Evolutionary conservation across 1,284 basidiomycete genomes (phyloP).

Genomic region (Cutaneotrichosporon sp.): DNA sequence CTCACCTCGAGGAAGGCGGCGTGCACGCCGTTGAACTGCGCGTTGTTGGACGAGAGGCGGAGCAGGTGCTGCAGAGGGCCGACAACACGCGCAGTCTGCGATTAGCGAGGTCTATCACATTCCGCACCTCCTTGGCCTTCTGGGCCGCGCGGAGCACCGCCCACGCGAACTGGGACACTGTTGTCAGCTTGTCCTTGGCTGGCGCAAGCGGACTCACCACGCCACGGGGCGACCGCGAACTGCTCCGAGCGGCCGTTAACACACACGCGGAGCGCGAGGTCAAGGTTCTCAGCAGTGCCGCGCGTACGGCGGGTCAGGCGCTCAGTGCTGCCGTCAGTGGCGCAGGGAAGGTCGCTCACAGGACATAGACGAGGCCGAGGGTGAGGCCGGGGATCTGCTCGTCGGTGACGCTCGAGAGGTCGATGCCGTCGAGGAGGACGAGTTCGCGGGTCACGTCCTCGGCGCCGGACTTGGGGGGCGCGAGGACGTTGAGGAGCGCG

Average conservation of each 20-base stretch:
- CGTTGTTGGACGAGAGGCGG: neutral
- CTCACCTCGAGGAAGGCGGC: constrained; percentile 44
- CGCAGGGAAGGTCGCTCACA: constrained; percentile 32
- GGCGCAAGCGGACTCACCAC: neutral
- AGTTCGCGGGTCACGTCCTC: neutral
- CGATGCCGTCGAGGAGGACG: constrained; percentile 6
- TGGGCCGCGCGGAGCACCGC: constrained; percentile 37
- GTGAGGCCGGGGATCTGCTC: constrained; percentile 22
- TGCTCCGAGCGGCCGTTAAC: constrained; percentile 20
- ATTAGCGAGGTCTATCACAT: neutral
- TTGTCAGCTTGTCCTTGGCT: neutral
- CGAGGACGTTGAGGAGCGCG: neutral
- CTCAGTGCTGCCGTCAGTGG: constrained; percentile 11
- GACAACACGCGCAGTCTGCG: constrained; percentile 15
- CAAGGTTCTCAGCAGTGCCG: constrained; percentile 10
- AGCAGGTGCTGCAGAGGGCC: constrained; percentile 29
- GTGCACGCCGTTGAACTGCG: constrained; percentile 36
- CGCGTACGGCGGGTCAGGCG: constrained; percentile 3
- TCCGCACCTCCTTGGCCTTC: constrained; percentile 29
- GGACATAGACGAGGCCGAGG: constrained; percentile 34
- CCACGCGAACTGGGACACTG: constrained; percentile 38
- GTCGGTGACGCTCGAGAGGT: constrained; percentile 23
- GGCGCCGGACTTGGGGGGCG: neutral
- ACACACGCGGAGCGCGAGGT: constrained; percentile 22
- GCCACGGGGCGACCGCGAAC: constrained; percentile 8